Evolutionary conservation across 306 rosid genomes (phyloP), one percentile per base, ranked within the genome.

Genomic region (Prunus salicina): DNA sequence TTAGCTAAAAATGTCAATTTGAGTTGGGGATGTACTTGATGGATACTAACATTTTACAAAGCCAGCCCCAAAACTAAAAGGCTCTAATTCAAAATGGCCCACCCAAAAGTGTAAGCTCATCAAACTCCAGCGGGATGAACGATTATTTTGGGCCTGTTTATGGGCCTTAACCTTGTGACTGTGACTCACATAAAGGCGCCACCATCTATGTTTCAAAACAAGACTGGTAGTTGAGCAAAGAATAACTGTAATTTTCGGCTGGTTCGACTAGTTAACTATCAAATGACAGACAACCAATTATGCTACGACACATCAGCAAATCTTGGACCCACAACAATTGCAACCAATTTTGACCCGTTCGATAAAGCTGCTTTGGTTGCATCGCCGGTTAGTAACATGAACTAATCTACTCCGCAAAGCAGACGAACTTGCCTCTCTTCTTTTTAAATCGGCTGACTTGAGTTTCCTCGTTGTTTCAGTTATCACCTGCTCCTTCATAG

Each of bases 221-320:
- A 20, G 83, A 74, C 79, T 67, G 75, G 79, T 67, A 16, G 83
- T 41, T 80, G 79, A 58, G 64, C 24, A 1, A 0, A 14, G 13
- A 50, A 12, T 11, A 51, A 74, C 62, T 10, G 12, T 58, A 64
- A 20, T 46, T 64, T 20, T 30, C 68, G 5, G 47, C 38, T 50
- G 12, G 5, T 22, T 49, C 14, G 25, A 5, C 16, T 1, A 0
- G 7, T 0, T 2, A 28, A 18, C 49, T 6, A 0, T 3, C 64
- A 11, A 15, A 4, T 0, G 0, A 2, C 12, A 2, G 32, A 11
- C 47, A 9, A 0, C 57, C 24, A 57, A 53, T 74, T 13, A 45
- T 8, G 45, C 11, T 18, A 19, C 20, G 41, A 74, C 78, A 72
- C 76, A 41, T 61, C 63, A 24, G 13, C 66, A 51, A 2, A 3